phyloP scores from a whole-genome alignment of 148 eudicot species.

The Cornus suecica region DNA sequence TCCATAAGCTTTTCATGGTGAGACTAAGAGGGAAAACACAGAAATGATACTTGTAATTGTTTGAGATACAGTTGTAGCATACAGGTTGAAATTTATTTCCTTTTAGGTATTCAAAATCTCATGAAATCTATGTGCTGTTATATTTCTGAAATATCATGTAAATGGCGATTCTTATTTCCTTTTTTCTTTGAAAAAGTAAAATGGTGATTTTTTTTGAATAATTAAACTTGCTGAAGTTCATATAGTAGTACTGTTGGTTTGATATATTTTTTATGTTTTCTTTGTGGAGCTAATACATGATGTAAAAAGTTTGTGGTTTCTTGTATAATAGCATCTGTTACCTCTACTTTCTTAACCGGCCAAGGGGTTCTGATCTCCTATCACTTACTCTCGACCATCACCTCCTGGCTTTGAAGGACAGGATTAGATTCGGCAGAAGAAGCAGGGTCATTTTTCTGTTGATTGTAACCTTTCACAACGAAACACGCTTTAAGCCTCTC shows the following conservation, averaged over 20 bases:
- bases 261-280: too few relatives aligned
- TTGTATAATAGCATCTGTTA: neutral
- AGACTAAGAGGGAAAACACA: neutral
- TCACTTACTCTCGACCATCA: too few relatives aligned
- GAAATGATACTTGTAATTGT: neutral
- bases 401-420: too few relatives aligned
- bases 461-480: too few relatives aligned
- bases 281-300: too few relatives aligned
- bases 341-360: too few relatives aligned
- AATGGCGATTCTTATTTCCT: neutral
- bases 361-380: too few relatives aligned
- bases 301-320: neutral
- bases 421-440: too few relatives aligned
- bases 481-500: too few relatives aligned
- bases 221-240: neutral
- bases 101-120: neutral
- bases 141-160: neutral
- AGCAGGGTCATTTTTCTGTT: too few relatives aligned
- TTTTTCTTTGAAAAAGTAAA: too few relatives aligned
- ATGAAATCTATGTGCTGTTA: neutral
- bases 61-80: neutral
- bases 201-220: neutral
- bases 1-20: neutral
- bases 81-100: neutral
- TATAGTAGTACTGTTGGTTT: neutral